Evolutionary conservation across 2,329 filamentous ascomycete species (phyloP), one percentile per base, ranked within the genome.

Genomic region (Corniculantispora saksenae): DNA sequence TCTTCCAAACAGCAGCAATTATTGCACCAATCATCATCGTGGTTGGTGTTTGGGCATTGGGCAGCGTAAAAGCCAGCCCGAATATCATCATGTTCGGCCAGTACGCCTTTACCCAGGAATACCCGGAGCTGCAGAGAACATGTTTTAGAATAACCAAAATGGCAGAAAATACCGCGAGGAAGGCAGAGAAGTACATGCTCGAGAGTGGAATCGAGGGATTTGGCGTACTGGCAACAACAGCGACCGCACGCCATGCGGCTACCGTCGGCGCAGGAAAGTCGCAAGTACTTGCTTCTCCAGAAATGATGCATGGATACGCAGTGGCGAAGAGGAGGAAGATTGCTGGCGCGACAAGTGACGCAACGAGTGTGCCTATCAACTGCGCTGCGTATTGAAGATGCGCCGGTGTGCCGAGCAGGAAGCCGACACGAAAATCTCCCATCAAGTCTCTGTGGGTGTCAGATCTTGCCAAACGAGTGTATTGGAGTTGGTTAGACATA

Each of bases 11-110:
- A 13, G 40, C 58, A 15, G 63, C 63, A 19, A 65, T 29, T 19
- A 65, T 7, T 1, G 38, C 56, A 7, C 63, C 63, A 32, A 65
- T 21, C 63, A 65, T 65, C 63, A 65, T 65, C 6, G 63, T 61
- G 6, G 58, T 61, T 4, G 63, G 23, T n/a, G 63, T 65, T 40
- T 65, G 63, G 35, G 63, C 45, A 15, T 60, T 61, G 9, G 63
- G 63, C 5, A 65, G 63, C 48, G 63, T 65, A 40, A 65, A 61
- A 1, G 63, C 63, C 48, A 65, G 29, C 19, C 56, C 63, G 25
- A 65, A 61, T 35, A 65, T 61, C 63, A 61, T 65, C 63, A 65
- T 65, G 57, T 65, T 65, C 19, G 63, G 63, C 63, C 56, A 61
- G 19, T 61, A 55, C 15, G 40, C 27, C 13, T 48, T 55, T 13